phyloP scores from a whole-genome alignment of 1,139 yeast genomes.

The Pichia sp. region DNA sequence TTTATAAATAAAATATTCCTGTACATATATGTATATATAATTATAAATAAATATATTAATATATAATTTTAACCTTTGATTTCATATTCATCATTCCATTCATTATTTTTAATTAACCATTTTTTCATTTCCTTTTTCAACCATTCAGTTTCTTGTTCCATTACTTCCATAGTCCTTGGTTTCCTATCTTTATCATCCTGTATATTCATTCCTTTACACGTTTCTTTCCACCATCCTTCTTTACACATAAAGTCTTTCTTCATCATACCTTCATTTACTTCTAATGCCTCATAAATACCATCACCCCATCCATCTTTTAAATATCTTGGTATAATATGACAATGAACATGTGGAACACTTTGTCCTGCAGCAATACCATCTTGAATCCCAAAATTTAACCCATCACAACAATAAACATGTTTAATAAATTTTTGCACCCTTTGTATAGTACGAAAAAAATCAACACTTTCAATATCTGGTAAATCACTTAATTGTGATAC shows the following conservation, averaged over 20 bases:
- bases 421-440: conserved; percentile 60
- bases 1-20: conserved; percentile 4
- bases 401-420: conserved; percentile 63
- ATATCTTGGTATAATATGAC: conserved; percentile 84
- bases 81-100: conserved; percentile 9
- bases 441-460: conserved; percentile 76
- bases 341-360: conserved; percentile 86
- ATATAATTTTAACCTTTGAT: conserved; percentile 1
- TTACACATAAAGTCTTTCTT: conserved; percentile 1
- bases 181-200: conserved; percentile 43
- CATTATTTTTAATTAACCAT: conserved; percentile 18
- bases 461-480: conserved; percentile 63
- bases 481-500: conserved; percentile 64
- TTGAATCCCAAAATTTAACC: conserved; percentile 84
- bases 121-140: conserved; percentile 39
- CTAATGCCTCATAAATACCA: conserved; percentile 58
- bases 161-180: conserved; percentile 50
- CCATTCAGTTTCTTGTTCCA: conserved; percentile 60
- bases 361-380: conserved; percentile 97
- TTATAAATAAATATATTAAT: background rate
- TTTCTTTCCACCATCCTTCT: conserved; percentile 19
- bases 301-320: conserved; percentile 63
- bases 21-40: conserved; percentile 5
- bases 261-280: conserved; percentile 35
- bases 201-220: conserved; percentile 31